phyloP scores from a whole-genome alignment of 1,284 basidiomycete genomes.

The Ganoderma leucocontextum region DNA sequence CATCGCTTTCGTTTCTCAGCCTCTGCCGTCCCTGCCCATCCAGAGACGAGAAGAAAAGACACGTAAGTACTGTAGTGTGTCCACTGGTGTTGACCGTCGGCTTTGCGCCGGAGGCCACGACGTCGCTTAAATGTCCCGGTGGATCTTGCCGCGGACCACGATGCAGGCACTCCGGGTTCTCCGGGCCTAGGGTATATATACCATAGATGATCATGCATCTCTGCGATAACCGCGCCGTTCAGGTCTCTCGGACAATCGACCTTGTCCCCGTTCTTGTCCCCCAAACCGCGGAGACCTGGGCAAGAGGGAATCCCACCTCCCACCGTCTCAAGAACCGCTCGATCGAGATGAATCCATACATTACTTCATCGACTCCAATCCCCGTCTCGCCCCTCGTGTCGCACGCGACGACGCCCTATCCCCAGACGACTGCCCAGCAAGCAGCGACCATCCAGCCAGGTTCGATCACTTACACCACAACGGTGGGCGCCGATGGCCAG shows the following conservation, averaged over 20 bases:
- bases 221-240: constrained; percentile 30
- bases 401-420: constrained; percentile 30
- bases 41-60: background rate
- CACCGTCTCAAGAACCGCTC: constrained; percentile 11
- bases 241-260: constrained; percentile 16
- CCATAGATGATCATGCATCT: constrained; percentile 27
- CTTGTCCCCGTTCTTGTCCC: constrained; percentile 7
- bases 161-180: constrained; percentile 30
- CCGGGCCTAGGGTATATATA: constrained; percentile 33
- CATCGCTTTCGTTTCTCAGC: background rate
- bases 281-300: background rate
- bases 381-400: constrained; percentile 36
- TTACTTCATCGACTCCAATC: constrained; percentile 24
- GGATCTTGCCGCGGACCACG: constrained; percentile 40
- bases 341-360: constrained; percentile 34
- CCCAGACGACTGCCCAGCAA: constrained; percentile 30
- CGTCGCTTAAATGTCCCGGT: constrained; percentile 26
- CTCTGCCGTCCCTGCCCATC: background rate
- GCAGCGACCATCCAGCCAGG: constrained; percentile 57
- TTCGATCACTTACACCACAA: constrained; percentile 73
- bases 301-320: background rate
- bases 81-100: background rate
- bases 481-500: constrained; percentile 63
- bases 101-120: constrained; percentile 14
- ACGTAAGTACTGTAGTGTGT: background rate